A percentile compares a stretch with the other conserved stretches of the same genome.
These are phyloP conservation scores for Nakazawaea populi DNA, from an alignment of 805 yeast genomes.

Conservation along the genomic window DNA sequence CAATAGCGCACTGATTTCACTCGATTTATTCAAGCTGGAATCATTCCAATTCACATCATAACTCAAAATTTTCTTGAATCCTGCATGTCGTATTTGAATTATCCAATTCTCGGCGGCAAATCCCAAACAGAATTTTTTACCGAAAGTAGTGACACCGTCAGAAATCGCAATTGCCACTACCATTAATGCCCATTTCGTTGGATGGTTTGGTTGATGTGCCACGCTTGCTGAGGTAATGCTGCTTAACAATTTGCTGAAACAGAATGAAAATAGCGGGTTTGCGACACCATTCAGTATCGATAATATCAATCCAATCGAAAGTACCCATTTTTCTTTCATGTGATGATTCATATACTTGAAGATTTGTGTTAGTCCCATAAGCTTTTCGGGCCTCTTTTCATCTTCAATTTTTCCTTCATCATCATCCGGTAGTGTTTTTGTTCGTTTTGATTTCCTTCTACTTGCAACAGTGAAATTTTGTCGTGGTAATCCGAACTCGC, in stretches of 20 bases:
- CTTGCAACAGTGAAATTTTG: neutral
- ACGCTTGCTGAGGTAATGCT: conserved; percentile 49
- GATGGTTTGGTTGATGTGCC: conserved; percentile 23
- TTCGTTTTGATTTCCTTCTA: neutral
- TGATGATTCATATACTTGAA: conserved; percentile 23
- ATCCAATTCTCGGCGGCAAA: conserved; percentile 68
- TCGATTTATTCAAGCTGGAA: conserved; percentile 30
- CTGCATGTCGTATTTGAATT: conserved; percentile 38
- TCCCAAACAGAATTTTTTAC: conserved; percentile 44
- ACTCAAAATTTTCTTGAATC: conserved; percentile 42
- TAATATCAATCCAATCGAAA: conserved; percentile 45
- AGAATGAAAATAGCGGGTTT: conserved; percentile 74
- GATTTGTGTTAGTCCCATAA: conserved; percentile 22
- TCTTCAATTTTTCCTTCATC: conserved; percentile 1
- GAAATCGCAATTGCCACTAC: conserved; percentile 55
- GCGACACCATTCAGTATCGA: conserved; percentile 55
- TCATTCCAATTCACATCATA: conserved; percentile 54
- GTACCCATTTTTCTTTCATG: conserved; percentile 18
- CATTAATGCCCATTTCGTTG: conserved; percentile 61
- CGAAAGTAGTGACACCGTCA: conserved; percentile 55
- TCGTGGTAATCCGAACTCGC: neutral
- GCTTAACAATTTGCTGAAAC: conserved; percentile 62
- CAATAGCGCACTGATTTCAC: conserved; percentile 58
- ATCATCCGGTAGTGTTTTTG: neutral
- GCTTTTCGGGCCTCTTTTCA: conserved; percentile 11